Evolutionary conservation across 2,329 filamentous ascomycete genomes (phyloP).

Genomic region (Monilinia aucupariae): DNA sequence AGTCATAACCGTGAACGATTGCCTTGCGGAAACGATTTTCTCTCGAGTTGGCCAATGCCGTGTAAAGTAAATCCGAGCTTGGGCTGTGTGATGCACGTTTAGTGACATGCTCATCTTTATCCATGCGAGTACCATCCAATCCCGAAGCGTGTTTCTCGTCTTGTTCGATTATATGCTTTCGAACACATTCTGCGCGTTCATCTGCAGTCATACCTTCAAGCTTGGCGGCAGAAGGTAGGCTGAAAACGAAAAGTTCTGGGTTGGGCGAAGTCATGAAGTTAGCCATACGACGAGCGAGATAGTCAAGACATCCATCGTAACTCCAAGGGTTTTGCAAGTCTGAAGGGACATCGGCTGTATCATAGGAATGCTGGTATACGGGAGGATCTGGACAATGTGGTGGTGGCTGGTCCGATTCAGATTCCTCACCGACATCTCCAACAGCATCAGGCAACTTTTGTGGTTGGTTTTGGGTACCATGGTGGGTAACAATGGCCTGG

Average conservation of each 20-base stretch:
- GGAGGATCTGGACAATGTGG: background rate
- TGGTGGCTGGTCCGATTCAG: background rate
- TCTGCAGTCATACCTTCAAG: background rate
- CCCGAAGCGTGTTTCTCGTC: background rate
- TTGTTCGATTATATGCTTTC: background rate
- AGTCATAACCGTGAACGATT: background rate
- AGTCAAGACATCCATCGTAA: background rate
- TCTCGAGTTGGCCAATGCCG: background rate
- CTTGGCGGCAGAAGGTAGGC: background rate
- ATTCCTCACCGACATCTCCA: background rate
- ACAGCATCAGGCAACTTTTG: background rate
- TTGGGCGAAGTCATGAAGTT: background rate
- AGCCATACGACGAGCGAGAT: background rate
- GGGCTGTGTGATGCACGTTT: no score
- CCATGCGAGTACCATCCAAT: background rate
- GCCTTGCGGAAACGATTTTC: background rate
- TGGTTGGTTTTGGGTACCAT: no score
- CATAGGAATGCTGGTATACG: no score
- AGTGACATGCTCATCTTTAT: background rate
- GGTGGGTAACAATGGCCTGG: no score
- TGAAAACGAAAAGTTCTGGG: background rate
- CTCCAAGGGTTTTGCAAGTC: background rate
- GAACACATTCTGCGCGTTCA: background rate
- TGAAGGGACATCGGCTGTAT: background rate
- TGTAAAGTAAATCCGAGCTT: background rate